Base-by-base conservation (phyloP, 1,284 basidiomycete genomes). In the Leccinum variabile region DNA sequence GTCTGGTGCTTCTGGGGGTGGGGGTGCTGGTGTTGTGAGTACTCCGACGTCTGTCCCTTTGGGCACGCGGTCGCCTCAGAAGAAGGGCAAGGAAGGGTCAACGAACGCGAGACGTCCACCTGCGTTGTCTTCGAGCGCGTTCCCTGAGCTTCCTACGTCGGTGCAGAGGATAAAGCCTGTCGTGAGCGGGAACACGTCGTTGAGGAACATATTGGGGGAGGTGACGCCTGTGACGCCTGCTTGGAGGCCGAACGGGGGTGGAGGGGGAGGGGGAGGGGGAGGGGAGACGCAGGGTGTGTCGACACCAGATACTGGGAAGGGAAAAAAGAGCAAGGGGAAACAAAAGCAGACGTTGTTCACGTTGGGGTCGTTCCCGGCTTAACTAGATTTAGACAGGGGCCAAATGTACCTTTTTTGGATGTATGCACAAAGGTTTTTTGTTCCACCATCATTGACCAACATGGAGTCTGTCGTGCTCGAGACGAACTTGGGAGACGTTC, bases 401-500 rank as follows among this genome's bases (percentile, higher is more conserved):
- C 14, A 3, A 22, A 25, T 25, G 13, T 50, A 25, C 49, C 49
- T 50, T 50, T 50, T 50, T 50, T 18, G 18, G 46, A 25, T 18
- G 9, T 44, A 28, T 28, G 3, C 3, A 28, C 28, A 25, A 3
- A 3, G 25, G n/a, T 44, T 44, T 35, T 44, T 44, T n/a, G 41
- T n/a, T 11, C 41, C 11, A 4, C n/a, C n/a, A 18, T 1, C 18
- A 22, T 22, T 22, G 18, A 22, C 9, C 41, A 39, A 39, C 8
- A 41, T 41, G 39, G 84, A 86, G 41, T 85, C 86, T 35, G 91
- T 94, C 16, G 84, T 92, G 32, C 77, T 97, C 46, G 90, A 95
- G 76, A 97, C 95, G 16, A 94, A 83, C 67, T 78, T 97, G 73
- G 95, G 94, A n/a, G 87, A 94, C 63, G 81, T 97, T 63, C 87